Conservation (phyloP, 805 yeast species). For the Nakazawaea ishiwadae region DNA sequence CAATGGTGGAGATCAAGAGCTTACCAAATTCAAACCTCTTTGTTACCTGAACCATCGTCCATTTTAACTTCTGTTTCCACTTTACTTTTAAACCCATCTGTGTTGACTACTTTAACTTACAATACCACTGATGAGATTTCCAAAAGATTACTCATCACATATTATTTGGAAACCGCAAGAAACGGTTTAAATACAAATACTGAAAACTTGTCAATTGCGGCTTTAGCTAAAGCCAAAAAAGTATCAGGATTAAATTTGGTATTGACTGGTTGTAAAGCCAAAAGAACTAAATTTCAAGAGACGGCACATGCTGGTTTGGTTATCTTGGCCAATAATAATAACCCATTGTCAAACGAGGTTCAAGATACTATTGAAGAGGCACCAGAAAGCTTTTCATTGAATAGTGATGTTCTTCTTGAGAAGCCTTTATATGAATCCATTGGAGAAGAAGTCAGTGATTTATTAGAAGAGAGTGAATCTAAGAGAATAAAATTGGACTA, state of each 20-base stretch:
- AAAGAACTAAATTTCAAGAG: constrained; percentile 78
- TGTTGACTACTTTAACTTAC: constrained; percentile 27
- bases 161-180: constrained; percentile 65
- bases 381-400: constrained; percentile 58
- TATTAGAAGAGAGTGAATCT: constrained; percentile 28
- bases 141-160: constrained; percentile 39
- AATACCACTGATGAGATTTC: constrained; percentile 16
- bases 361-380: constrained; percentile 18
- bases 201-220: constrained; percentile 55
- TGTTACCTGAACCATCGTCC: constrained; percentile 56
- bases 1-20: constrained; percentile 79
- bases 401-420: constrained; percentile 77
- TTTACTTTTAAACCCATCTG: constrained; percentile 30
- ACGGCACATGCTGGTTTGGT: constrained; percentile 69
- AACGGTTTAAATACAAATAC: constrained; percentile 56
- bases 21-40: constrained; percentile 55
- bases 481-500: constrained; percentile 39
- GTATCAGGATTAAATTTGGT: constrained; percentile 58
- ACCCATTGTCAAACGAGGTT: constrained; percentile 18
- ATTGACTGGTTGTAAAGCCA: constrained; percentile 85
- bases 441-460: constrained; percentile 38
- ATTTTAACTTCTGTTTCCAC: constrained; percentile 37
- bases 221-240: constrained; percentile 50
- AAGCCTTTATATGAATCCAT: constrained; percentile 64
- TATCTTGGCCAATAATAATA: constrained; percentile 60